Evolutionary conservation across 2,329 filamentous ascomycete genomes (phyloP).

Genomic region (Scytalidium lignicola): DNA sequence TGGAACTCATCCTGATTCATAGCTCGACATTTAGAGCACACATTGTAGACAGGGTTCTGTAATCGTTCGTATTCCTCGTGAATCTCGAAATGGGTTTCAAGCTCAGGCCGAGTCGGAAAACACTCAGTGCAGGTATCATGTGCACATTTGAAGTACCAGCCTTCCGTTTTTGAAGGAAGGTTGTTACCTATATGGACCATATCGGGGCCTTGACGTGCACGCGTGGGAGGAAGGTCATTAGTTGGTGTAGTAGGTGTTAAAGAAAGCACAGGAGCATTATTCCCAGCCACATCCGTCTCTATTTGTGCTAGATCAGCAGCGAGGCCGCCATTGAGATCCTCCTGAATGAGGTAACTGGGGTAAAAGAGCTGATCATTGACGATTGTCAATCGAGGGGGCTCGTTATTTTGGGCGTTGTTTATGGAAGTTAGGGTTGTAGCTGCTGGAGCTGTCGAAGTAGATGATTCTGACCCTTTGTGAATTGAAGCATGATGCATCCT

Average conservation of each 20-base stretch:
- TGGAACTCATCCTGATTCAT: neutral
- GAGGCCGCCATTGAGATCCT: neutral
- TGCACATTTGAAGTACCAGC: neutral
- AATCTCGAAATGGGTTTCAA: neutral
- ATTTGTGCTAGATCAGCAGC: neutral
- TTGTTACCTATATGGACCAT: neutral
- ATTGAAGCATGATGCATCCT: neutral
- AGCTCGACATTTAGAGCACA: neutral
- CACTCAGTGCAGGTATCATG: neutral
- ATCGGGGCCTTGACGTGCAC: neutral
- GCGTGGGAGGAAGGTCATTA: neutral
- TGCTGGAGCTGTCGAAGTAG: constrained; percentile 9
- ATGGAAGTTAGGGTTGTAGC: constrained; percentile 3
- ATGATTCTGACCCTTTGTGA: constrained; percentile 6
- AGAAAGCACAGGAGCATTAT: neutral
- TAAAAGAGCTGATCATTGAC: constrained; percentile 7
- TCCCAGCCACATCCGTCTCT: neutral
- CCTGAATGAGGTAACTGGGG: constrained; percentile 6
- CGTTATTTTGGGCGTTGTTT: constrained; percentile 5
- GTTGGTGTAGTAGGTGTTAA: neutral
- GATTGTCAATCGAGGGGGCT: constrained; percentile 6
- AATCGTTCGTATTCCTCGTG: neutral
- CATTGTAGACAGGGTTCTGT: neutral
- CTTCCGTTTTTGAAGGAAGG: neutral
- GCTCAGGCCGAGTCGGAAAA: neutral